Evolutionary conservation across 2,329 filamentous ascomycete genomes (phyloP), one percentile per base, ranked within the genome.

Genomic region (Monosporascus sp.): DNA sequence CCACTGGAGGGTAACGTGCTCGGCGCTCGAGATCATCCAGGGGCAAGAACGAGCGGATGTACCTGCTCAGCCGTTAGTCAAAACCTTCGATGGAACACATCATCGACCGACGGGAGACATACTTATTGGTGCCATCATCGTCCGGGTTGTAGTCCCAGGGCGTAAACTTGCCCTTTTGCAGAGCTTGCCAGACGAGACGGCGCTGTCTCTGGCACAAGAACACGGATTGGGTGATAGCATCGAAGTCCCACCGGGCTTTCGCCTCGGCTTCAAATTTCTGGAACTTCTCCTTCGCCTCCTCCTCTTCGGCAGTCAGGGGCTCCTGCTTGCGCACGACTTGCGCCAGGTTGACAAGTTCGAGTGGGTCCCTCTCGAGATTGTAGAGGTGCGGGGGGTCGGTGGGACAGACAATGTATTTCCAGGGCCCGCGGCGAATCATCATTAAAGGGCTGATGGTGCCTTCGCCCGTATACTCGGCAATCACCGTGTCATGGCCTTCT

Each of bases 401-500:
- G 7, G 91, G 85, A 64, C 90, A 96, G 58, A 83, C 90, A 59
- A 94, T 85, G 70, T 91, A 96, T 77, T 97, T 97, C 90, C 90
- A 97, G 47, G 81, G 79, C 8, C 90, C 90, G 51, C 90, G 86
- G 54, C 89, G 86, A 66, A 97, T 97, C 92, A 97, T 97, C 79
- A 96, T 90, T 53, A 95, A 82, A 1, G 92, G 92, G 5, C 88
- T 86, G 52, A 96, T 79, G 1, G 92, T 96, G 48, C 92, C 92
- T 72, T 97, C 92, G 49, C 90, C 92, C 66, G 93, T 96, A 74
- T 97, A 97, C 74, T 97, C 92, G 56, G 90, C 91, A 63, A 93
- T 88, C n/a, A 94, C 91, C 11, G 89, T 94, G 69, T 97, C 91
- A 56, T 87, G 86, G 41, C 83, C 85, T n/a, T 81, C 71, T 22